These are phyloP conservation scores for Pseudopyricularia cyperi DNA, from an alignment of 2,329 filamentous ascomycete species.

Conservation along the genomic window DNA sequence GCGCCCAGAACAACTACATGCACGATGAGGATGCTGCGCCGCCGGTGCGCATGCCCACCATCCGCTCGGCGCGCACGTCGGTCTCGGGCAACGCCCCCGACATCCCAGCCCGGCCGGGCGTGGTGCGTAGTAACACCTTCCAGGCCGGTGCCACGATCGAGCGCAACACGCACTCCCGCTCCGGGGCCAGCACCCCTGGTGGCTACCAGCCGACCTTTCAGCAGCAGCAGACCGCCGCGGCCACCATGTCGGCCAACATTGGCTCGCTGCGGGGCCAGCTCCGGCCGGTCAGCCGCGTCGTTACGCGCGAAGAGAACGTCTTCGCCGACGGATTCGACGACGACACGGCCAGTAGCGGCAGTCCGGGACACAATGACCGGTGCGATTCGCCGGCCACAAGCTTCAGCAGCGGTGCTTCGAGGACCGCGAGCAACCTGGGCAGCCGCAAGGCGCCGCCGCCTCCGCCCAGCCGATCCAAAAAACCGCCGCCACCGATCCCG, in stretches of 20 bases:
- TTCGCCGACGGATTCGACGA: slow-evolving; percentile 32
- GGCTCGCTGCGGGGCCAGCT: slow-evolving; percentile 26
- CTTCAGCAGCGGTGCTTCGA: slow-evolving; percentile 35
- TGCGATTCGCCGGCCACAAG: slow-evolving; percentile 44
- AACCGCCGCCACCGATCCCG: slow-evolving; percentile 40
- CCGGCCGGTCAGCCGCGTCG: slow-evolving; percentile 30
- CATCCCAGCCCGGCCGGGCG: slow-evolving; percentile 20
- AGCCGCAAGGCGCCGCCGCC: slow-evolving; percentile 29
- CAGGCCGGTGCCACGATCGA: slow-evolving; percentile 15
- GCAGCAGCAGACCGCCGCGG: neutral
- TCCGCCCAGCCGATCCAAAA: slow-evolving; percentile 35
- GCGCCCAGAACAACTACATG: slow-evolving; percentile 19
- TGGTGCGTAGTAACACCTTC: slow-evolving; percentile 25
- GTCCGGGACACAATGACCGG: slow-evolving; percentile 29
- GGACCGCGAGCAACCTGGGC: slow-evolving; percentile 24
- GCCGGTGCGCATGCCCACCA: slow-evolving; percentile 26
- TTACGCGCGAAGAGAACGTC: slow-evolving; percentile 28
- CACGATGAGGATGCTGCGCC: slow-evolving; percentile 20
- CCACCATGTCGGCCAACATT: slow-evolving; percentile 13
- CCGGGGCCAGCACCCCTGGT: slow-evolving; percentile 1
- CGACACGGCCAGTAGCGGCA: slow-evolving; percentile 33
- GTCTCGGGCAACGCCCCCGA: slow-evolving; percentile 16
- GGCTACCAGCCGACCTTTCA: slow-evolving; percentile 3
- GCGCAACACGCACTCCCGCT: neutral
- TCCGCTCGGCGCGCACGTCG: slow-evolving; percentile 19